Conservation (phyloP, 208 protist species). For the Trypanosoma vivax region DNA sequence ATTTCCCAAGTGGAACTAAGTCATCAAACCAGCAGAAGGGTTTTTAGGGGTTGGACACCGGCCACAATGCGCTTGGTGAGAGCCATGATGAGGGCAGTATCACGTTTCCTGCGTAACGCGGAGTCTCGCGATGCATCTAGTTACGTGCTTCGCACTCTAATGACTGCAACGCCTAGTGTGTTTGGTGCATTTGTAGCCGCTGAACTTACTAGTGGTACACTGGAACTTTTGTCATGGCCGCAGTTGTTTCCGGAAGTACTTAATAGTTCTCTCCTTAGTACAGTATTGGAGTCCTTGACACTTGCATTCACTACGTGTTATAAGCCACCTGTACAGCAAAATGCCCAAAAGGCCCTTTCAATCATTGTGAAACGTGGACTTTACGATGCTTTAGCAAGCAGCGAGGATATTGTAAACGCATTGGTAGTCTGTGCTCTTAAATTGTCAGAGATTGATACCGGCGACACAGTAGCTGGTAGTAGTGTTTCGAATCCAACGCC, state of each 20-base stretch:
- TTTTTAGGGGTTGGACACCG: slow-evolving; percentile 5
- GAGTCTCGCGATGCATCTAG: neutral
- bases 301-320: neutral
- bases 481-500: neutral
- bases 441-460: neutral
- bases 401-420: slow-evolving; percentile 12
- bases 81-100: slow-evolving; percentile 6
- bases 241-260: neutral
- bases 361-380: slow-evolving; percentile 3
- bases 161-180: neutral
- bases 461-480: neutral
- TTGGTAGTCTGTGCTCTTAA: slow-evolving; percentile 11
- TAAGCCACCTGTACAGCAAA: slow-evolving; percentile 1
- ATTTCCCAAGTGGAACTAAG: too few species aligned
- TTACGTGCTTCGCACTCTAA: slow-evolving; percentile 6
- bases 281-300: slow-evolving; percentile 1
- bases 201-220: slow-evolving; percentile 11
- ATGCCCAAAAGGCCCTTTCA: neutral
- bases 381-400: slow-evolving; percentile 8
- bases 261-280: neutral
- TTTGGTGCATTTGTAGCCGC: slow-evolving; percentile 15
- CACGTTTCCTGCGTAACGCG: slow-evolving; percentile 3
- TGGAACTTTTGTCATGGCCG: slow-evolving; percentile 1
- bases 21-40: neutral
- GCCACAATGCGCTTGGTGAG: slow-evolving; percentile 7